Percentiles rank a stretch among this genome's conserved stretches.
Conservation (phyloP, 2,329 filamentous ascomycete species). For the Pezicula rhizophila region DNA sequence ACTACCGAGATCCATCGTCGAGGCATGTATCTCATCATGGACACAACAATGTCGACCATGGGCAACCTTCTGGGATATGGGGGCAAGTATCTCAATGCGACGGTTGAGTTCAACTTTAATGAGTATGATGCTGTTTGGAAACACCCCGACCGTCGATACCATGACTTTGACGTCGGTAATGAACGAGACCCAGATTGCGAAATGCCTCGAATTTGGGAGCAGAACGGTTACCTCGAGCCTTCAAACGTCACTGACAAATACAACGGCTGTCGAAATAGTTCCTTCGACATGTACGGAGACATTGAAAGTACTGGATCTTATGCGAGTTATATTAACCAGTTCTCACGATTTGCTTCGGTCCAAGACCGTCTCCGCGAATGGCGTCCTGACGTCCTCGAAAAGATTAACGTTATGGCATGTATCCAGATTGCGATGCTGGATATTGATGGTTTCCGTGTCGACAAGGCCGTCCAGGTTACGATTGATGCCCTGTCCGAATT, state of each 20-base stretch:
- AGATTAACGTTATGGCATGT: constrained; percentile 54
- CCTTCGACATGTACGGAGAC: constrained; percentile 56
- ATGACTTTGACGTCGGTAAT: constrained; percentile 1
- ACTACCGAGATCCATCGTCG: constrained; percentile 53
- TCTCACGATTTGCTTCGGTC: constrained; percentile 60
- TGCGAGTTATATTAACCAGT: constrained; percentile 56
- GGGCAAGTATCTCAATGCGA: constrained; percentile 48
- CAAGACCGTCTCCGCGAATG: constrained; percentile 63
- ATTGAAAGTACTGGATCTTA: constrained; percentile 58
- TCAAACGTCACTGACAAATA: constrained; percentile 21
- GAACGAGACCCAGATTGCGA: neutral
- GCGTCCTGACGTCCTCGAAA: constrained; percentile 48
- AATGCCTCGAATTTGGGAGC: neutral
- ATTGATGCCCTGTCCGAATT: constrained; percentile 55
- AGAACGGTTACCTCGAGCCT: neutral
- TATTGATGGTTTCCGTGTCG: constrained; percentile 60
- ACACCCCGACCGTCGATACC: neutral
- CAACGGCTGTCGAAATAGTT: constrained; percentile 54
- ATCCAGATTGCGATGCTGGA: constrained; percentile 55
- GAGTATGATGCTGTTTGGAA: constrained; percentile 9
- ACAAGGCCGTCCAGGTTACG: constrained; percentile 60
- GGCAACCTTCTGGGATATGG: constrained; percentile 58
- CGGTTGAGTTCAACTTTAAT: constrained; percentile 42
- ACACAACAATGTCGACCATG: constrained; percentile 61
- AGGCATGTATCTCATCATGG: constrained; percentile 59